Evolutionary conservation across 139 green algal genomes (phyloP).

Genomic region (Picochlorum sp.): DNA sequence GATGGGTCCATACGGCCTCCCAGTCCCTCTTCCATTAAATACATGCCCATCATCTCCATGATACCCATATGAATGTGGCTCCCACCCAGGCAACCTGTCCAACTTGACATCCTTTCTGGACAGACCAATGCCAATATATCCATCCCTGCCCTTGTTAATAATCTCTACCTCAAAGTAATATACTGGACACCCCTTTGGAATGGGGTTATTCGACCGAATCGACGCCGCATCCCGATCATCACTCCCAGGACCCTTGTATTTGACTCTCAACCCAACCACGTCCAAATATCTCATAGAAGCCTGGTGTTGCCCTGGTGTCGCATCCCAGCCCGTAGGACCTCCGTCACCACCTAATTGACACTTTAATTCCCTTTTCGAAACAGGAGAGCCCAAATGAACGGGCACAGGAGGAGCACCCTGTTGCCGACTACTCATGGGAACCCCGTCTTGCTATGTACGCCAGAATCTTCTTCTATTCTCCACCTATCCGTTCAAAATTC

Average conservation of each 20-base stretch:
- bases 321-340: conserved; percentile 15
- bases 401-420: not conserved
- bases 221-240: conserved; percentile 64
- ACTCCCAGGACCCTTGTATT: conserved; percentile 49
- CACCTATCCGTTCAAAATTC: too few species aligned
- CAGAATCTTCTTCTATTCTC: too few species aligned
- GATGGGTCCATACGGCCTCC: conserved; percentile 41
- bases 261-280: conserved; percentile 25
- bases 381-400: not conserved
- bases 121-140: conserved; percentile 74
- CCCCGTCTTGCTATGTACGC: too few species aligned
- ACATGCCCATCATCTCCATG: conserved; percentile 66
- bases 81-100: conserved; percentile 72
- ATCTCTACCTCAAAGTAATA: conserved; percentile 77
- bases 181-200: conserved; percentile 45
- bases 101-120: conserved; percentile 48
- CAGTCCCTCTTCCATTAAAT: conserved; percentile 50
- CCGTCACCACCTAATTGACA: not conserved
- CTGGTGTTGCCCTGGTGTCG: not conserved
- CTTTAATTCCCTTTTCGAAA: conserved; percentile 8
- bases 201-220: conserved; percentile 54
- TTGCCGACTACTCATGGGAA: too few species aligned
- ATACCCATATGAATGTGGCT: conserved; percentile 71
- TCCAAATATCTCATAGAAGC: conserved; percentile 25
- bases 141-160: conserved; percentile 42